Evolutionary conservation across 345 rosid species (phyloP), one percentile per base, ranked within the genome.

Genomic region (Pugionium cornutum): DNA sequence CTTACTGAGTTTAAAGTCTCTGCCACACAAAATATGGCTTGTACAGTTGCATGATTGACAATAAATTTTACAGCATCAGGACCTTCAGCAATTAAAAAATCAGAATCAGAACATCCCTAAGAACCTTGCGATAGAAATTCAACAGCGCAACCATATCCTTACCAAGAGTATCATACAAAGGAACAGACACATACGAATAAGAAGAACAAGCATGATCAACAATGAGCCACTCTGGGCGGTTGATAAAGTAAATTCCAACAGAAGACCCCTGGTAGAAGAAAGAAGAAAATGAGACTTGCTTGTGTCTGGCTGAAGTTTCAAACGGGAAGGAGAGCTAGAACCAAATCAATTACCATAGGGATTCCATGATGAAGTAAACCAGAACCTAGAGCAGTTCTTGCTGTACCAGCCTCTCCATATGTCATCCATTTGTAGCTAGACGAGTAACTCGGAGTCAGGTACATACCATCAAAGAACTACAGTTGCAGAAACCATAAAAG

Each of bases 151-250:
- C 47, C 36, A 75, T 46, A 54, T 5, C 68, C 83, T 51, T 43
- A 88, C 99, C 99, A 64, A 90, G 95, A 34, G 97, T 94, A 82
- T 94, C 99, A 61, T 90, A 94, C 70, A 94, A 77, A 78, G 99
- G 99, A 84, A 94, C 97, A 9, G 96, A 90, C 40, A 85, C 73
- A 54, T 66, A 84, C 64, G 97, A 94, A 69, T 85, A 94, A 7
- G 99, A 89, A 9, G 96, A 80, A 77, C 99, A 90, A 45, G 99
- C 96, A 78, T 94, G 97, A 78, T 94, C 99, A 76, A 84, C 87
- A 45, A 94, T 82, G 18, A 85, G 72, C 99, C 99, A 94, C 75
- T 94, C 97, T 9, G 97, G 96, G 43, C 96, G 86, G 71, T 94
- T 94, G 75, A 90, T 85, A 67, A 94, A 94, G 79, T 94, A 94